phyloP scores from a whole-genome alignment of 75 land plant species.

The Pinus tabuliformis region DNA sequence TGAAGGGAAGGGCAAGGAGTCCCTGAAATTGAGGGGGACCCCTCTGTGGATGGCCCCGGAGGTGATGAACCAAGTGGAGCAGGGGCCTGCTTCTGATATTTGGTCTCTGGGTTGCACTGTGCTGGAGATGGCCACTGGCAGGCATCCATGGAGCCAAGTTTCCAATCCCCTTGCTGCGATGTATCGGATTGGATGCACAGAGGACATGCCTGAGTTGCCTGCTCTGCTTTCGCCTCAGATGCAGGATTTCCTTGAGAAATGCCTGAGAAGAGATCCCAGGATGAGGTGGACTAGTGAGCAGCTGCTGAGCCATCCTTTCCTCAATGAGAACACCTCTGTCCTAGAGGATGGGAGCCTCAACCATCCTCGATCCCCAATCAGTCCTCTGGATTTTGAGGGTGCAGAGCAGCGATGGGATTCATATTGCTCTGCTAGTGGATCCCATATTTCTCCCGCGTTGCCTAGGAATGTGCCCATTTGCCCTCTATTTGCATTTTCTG shows the following conservation, averaged over 20 bases:
- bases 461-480: no score
- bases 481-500: background rate
- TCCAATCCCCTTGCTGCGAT: constrained; percentile 13
- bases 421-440: no score
- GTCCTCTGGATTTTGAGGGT: background rate
- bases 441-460: no score
- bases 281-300: constrained; percentile 59
- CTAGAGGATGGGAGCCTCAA: background rate
- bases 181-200: constrained; percentile 43
- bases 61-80: constrained; percentile 40
- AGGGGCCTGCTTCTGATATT: constrained; percentile 44
- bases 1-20: background rate
- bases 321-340: background rate
- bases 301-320: constrained; percentile 51
- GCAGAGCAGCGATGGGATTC: background rate
- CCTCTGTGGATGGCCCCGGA: constrained; percentile 89
- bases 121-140: constrained; percentile 63
- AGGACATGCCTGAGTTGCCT: constrained; percentile 44
- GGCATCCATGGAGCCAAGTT: constrained; percentile 39
- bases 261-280: constrained; percentile 44
- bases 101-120: constrained; percentile 85
- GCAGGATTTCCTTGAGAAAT: constrained; percentile 57
- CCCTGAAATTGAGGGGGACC: constrained; percentile 30
- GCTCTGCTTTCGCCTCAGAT: constrained; percentile 26
- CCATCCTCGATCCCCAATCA: background rate